Evolutionary conservation across 768 basidiomycete species (phyloP).

Genomic region (Rhizopogon vesiculosus): DNA sequence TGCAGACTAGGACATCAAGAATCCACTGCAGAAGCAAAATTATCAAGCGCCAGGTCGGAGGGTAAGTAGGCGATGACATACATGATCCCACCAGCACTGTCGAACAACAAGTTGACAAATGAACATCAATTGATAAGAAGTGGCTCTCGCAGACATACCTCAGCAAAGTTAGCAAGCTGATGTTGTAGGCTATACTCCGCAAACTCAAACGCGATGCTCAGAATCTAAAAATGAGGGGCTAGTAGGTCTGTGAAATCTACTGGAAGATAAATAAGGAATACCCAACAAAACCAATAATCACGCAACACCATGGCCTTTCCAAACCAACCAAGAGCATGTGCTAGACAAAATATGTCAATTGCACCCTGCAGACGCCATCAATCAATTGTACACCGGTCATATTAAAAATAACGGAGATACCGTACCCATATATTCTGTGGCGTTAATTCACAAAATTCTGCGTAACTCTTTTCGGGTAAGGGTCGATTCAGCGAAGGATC

Average conservation of each 20-base stretch:
- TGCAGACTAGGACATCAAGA: slow-evolving; percentile 81
- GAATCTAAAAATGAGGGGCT: slow-evolving; percentile 50
- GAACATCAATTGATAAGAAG: slow-evolving; percentile 15
- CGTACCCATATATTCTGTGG: slow-evolving; percentile 62
- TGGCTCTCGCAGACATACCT: slow-evolving; percentile 44
- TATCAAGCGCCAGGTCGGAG: slow-evolving; percentile 9
- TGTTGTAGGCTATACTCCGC: slow-evolving; percentile 88
- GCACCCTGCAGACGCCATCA: slow-evolving; percentile 47
- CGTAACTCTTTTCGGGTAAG: slow-evolving; percentile 82
- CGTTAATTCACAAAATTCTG: slow-evolving; percentile 72
- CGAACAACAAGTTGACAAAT: not conserved
- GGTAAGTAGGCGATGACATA: slow-evolving; percentile 31
- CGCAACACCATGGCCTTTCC: slow-evolving; percentile 87
- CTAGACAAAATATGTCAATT: slow-evolving; percentile 82
- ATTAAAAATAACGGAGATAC: not conserved
- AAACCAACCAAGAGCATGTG: slow-evolving; percentile 86
- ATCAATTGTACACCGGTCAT: not conserved
- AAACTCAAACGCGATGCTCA: slow-evolving; percentile 84
- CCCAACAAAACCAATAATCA: slow-evolving; percentile 96
- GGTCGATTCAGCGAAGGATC: slow-evolving; percentile 68
- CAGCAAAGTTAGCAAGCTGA: slow-evolving; percentile 83
- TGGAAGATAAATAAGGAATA: slow-evolving; percentile 26
- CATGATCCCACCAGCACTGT: slow-evolving; percentile 94
- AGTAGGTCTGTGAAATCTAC: not conserved
- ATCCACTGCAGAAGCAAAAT: slow-evolving; percentile 56